Percentiles rank a stretch among this genome's conserved stretches.
Evolutionary conservation across 805 yeast genomes (phyloP).

Genomic region (Kodamaea laetipori): DNA sequence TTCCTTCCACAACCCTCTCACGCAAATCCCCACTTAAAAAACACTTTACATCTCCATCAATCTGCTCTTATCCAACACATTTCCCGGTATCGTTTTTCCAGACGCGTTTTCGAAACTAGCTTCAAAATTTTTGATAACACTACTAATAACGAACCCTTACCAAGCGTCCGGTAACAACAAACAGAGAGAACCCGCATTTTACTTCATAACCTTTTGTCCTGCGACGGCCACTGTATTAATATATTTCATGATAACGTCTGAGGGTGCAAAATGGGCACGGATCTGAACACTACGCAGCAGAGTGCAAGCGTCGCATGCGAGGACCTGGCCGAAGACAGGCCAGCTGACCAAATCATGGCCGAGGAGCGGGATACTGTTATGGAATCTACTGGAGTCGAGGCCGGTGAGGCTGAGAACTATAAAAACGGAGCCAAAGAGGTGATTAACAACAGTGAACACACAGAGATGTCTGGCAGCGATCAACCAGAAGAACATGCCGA

Average conservation of each 20-base stretch:
- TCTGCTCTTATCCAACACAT: not conserved
- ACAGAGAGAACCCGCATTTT: not conserved
- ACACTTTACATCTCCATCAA: not conserved
- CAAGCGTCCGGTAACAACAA: not conserved
- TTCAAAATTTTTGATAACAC: slow-evolving; percentile 9
- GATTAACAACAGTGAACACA: no score
- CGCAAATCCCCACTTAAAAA: not conserved
- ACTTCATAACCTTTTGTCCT: not conserved
- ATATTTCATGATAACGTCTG: not conserved
- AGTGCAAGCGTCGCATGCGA: not conserved
- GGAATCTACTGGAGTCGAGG: not conserved
- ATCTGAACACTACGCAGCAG: slow-evolving; percentile 1
- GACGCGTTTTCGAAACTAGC: slow-evolving; percentile 4
- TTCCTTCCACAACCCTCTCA: not conserved
- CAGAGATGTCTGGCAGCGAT: no score
- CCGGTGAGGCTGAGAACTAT: not conserved
- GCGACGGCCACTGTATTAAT: not conserved
- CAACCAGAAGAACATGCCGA: no score
- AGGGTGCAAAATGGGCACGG: slow-evolving; percentile 5
- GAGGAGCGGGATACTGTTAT: not conserved
- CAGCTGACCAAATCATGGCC: not conserved
- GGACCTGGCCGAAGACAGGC: no score
- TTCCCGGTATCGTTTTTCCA: slow-evolving; percentile 1
- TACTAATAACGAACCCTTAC: not conserved
- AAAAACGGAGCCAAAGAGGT: no score